These are phyloP conservation scores for Entophlyctis helioformis DNA, from an alignment of 192 early-diverging fungal species.

Conservation along the genomic window DNA sequence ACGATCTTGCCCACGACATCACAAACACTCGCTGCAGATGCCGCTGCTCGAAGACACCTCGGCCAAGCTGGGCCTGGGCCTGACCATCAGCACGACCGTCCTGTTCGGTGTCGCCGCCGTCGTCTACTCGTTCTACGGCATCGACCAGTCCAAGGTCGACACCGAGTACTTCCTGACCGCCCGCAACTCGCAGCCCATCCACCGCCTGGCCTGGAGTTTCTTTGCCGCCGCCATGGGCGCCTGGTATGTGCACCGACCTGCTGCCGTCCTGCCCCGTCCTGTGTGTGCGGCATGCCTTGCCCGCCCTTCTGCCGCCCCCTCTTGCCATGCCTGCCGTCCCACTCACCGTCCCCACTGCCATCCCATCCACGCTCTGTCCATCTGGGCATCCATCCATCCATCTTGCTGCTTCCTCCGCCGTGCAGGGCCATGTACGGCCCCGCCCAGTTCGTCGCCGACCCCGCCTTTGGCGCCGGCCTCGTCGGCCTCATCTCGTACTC, in stretches of 20 bases:
- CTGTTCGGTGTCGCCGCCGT: constrained; percentile 16
- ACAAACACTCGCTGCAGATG: no score
- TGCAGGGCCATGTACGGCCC: not conserved
- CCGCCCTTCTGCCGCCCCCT: not conserved
- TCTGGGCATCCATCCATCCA: not conserved
- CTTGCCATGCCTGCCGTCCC: constrained; percentile 1
- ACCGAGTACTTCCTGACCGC: constrained; percentile 39
- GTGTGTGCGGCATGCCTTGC: not conserved
- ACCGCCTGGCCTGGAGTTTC: constrained; percentile 21
- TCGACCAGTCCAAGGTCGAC: not conserved
- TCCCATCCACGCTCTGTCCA: not conserved
- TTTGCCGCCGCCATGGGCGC: constrained; percentile 29
- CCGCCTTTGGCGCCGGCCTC: constrained; percentile 20
- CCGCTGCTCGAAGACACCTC: no score
- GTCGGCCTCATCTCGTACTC: constrained; percentile 26
- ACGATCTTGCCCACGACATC: no score
- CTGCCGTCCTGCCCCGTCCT: not conserved
- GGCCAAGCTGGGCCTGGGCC: constrained; percentile 12
- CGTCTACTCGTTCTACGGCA: not conserved
- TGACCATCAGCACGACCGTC: constrained; percentile 4
- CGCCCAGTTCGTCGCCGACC: constrained; percentile 10
- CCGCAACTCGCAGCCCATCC: constrained; percentile 15
- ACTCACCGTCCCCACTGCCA: not conserved
- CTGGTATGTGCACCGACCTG: constrained; percentile 10
- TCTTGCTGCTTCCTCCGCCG: not conserved